Percentiles rank a stretch among this genome's conserved stretches.
Evolutionary conservation across 2,329 filamentous ascomycete species (phyloP).

Genomic region (Hirsutella minnesotensis): DNA sequence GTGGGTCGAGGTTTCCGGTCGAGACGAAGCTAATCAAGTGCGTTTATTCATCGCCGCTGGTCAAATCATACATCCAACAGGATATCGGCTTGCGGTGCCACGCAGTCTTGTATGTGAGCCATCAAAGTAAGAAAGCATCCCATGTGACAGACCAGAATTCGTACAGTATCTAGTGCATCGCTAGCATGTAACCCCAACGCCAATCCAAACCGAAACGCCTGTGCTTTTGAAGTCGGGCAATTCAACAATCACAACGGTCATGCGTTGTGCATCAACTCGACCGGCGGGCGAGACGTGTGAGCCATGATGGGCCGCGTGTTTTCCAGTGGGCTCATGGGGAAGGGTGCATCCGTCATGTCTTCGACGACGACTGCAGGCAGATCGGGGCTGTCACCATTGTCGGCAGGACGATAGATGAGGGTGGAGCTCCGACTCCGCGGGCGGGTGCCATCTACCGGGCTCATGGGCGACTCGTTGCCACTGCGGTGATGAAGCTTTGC

Average conservation of each 20-base stretch:
- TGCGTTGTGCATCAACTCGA: slow-evolving; percentile 48
- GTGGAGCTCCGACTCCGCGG: slow-evolving; percentile 51
- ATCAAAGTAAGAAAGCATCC: too few relatives aligned
- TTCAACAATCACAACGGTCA: slow-evolving; percentile 15
- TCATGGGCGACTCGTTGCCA: slow-evolving; percentile 15
- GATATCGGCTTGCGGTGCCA: too few relatives aligned
- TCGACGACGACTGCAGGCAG: slow-evolving; percentile 56
- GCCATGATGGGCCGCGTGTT: slow-evolving; percentile 37
- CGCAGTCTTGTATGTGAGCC: too few relatives aligned
- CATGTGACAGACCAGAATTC: too few relatives aligned
- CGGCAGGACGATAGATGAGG: slow-evolving; percentile 51
- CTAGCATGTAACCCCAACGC: too few relatives aligned
- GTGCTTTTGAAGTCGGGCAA: neutral
- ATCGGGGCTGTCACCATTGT: slow-evolving; percentile 39
- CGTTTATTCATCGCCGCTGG: too few relatives aligned
- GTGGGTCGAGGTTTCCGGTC: too few relatives aligned
- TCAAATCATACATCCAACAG: too few relatives aligned
- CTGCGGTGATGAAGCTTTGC: slow-evolving; percentile 44
- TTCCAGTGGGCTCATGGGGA: slow-evolving; percentile 30
- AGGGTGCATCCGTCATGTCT: slow-evolving; percentile 49
- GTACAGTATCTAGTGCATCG: too few relatives aligned
- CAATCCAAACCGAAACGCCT: neutral
- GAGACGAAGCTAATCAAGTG: too few relatives aligned
- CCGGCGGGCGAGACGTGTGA: slow-evolving; percentile 50
- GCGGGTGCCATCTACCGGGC: slow-evolving; percentile 17